phyloP scores from a whole-genome alignment of 2,329 filamentous ascomycete genomes.

The Aspergillus neotritici region DNA sequence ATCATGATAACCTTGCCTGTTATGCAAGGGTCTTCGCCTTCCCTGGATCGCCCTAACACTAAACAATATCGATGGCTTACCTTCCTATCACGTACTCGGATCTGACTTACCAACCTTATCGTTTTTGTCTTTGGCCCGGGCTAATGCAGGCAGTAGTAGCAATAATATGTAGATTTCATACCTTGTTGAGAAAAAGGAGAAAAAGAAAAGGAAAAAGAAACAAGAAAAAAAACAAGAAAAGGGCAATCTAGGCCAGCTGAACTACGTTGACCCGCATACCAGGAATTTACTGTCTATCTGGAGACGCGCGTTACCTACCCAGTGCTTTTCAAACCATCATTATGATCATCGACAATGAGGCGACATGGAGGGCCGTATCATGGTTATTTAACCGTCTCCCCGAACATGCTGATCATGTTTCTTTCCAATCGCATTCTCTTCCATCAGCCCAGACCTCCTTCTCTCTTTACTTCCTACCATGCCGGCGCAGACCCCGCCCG shows the following conservation, averaged over 20 bases:
- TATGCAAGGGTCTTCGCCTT: too few relatives aligned
- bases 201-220: background rate
- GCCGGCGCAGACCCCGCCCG: constrained; percentile 1
- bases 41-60: too few relatives aligned
- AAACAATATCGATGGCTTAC: too few relatives aligned
- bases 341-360: constrained; percentile 2
- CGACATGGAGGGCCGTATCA: too few relatives aligned
- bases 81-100: too few relatives aligned
- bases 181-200: background rate
- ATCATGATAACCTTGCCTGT: too few relatives aligned
- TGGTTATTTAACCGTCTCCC: background rate
- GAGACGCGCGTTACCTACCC: constrained; percentile 11
- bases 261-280: constrained; percentile 13
- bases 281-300: constrained; percentile 5
- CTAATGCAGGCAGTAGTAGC: too few relatives aligned
- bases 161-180: background rate
- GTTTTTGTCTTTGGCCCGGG: too few relatives aligned
- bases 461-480: constrained; percentile 3
- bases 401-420: background rate
- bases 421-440: background rate
- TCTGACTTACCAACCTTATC: too few relatives aligned
- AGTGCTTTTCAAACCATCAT: constrained; percentile 1
- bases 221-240: constrained; percentile 1
- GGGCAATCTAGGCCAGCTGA: background rate
- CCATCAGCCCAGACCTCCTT: background rate